Base-by-base conservation (phyloP, 768 basidiomycete species). In the Amanita rimosa region DNA sequence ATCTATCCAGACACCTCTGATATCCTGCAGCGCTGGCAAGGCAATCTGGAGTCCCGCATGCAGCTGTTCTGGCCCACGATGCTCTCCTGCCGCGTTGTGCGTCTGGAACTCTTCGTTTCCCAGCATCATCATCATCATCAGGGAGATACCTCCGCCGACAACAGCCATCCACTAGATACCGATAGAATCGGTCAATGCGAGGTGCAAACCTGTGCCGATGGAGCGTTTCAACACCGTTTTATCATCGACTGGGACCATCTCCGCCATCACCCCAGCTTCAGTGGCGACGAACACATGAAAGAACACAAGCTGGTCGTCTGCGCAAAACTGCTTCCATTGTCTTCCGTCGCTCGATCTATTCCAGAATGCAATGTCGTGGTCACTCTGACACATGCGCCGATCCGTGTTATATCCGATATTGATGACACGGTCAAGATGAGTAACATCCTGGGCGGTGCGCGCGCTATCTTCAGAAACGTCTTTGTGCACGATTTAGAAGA, bases 351-450 rank as follows among this genome's bases (percentile, higher is more conserved):
- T 33, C 13, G 13, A 5, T 29, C 17, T 35, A 50, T 5, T 46
- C 54, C 33, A 44, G 44, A 45, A 29, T 34, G 21, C 29, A 40
- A 17, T 17, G 22, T 17, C 33, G 55, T 29, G 36, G 64, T 77
- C 16, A 68, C 78, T 5, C 70, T 90, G 31, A 76, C 83, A 0
- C 67, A 80, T 56, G 74, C 76, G 2, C 74, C 75, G 1, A 64
- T 94, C 11, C 81, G 89, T 14, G 76, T 95, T 48, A 83, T 97
- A 11, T 94, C 91, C 6, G 94, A 97, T 57, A 85, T 97, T 37
- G 94, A 97, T 58, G 94, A 97, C 64, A 97, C 94, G 0, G 73
- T 96, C 49, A 94, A 94, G 59, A 59, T 73, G 21, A 83, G 91
- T 0, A 81, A 83, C 40, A 73, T 99, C n/a, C 58, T 84, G 4